Base-by-base conservation (phyloP, 1,284 basidiomycete genomes). In the Cryptococcus sp. region DNA sequence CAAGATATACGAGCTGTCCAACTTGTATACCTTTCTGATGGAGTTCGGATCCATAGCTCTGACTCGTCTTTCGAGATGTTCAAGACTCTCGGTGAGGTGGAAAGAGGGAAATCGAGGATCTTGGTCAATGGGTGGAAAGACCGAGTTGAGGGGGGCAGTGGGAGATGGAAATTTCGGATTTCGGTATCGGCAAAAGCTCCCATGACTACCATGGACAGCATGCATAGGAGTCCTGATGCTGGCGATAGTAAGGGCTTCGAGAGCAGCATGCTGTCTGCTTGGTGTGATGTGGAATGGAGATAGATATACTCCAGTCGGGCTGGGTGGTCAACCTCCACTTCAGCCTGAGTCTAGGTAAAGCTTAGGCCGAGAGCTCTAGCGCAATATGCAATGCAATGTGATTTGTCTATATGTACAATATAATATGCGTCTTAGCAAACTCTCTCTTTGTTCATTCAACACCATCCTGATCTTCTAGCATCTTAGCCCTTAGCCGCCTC, bases 1-100 rank as follows among this genome's bases (percentile, higher is more conserved):
- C 68, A 73, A 1, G 67, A 69, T 4, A 69, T 52, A 2, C 71
- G 53, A 14, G 62, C 53, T 2, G 69, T 73, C 63, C 64, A 73
- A 7, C n/a, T 28, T 7, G 31, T 47, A n/a, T 50, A 44, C 1
- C 37, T 25, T 7, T 50, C 51, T 11, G 54, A 9, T 21, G 11
- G 11, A 10, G 32, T 13, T 19, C 11, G 19, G 39, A 10, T 9
- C 39, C 39, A 41, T 10, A 14, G 16, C 1, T 34, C 32, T 16
- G 37, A n/a, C 13, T 45, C 40, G 1, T 5, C 9, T 2, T n/a
- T 19, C 21, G 31, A 56, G 32, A 56, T 36, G 37, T 55, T 45
- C 1, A 69, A 52, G 1, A 24, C 44, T 36, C 55, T 21, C 50
- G 25, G 16, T 64, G 57, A 10, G 62, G 53, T 2, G 28, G 11